Conservation (phyloP, 2,329 filamentous ascomycete species). For the Aspergillus pseudoterreus region DNA sequence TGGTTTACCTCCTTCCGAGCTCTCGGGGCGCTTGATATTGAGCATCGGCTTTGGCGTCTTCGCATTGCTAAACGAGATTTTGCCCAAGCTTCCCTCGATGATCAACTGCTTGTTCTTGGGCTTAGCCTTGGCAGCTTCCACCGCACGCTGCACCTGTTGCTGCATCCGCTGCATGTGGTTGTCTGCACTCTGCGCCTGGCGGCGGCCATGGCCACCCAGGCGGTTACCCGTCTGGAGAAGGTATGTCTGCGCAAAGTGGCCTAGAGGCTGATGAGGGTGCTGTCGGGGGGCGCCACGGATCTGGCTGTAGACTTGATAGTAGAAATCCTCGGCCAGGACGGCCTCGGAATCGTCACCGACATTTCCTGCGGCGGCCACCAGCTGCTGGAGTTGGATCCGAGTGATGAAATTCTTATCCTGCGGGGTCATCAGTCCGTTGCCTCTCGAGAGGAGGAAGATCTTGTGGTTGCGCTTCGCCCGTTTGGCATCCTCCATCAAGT, state of each 20-base stretch:
- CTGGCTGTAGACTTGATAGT: constrained; percentile 95
- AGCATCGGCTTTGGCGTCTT: constrained; percentile 94
- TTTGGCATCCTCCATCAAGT: constrained; percentile 86
- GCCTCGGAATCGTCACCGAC: constrained; percentile 76
- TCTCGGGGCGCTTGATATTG: constrained; percentile 87
- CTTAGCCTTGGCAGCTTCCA: constrained; percentile 94
- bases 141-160: constrained; percentile 94
- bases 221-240: constrained; percentile 90
- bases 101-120: constrained; percentile 97
- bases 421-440: constrained; percentile 97
- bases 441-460: constrained; percentile 86
- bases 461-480: constrained; percentile 97
- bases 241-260: constrained; percentile 97
- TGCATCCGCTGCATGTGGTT: constrained; percentile 99
- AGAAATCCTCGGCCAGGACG: constrained; percentile 87
- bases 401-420: constrained; percentile 99
- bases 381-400: constrained; percentile 91
- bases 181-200: constrained; percentile 78
- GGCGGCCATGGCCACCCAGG: constrained; percentile 63
- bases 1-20: constrained; percentile 55
- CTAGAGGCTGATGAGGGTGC: constrained; percentile 87
- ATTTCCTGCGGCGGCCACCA: constrained; percentile 87
- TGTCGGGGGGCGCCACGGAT: constrained; percentile 87
- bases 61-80: constrained; percentile 98
- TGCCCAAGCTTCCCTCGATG: constrained; percentile 91